phyloP scores from a whole-genome alignment of 108 stramenopile genomes.

The Cylindrotheca closterium region DNA sequence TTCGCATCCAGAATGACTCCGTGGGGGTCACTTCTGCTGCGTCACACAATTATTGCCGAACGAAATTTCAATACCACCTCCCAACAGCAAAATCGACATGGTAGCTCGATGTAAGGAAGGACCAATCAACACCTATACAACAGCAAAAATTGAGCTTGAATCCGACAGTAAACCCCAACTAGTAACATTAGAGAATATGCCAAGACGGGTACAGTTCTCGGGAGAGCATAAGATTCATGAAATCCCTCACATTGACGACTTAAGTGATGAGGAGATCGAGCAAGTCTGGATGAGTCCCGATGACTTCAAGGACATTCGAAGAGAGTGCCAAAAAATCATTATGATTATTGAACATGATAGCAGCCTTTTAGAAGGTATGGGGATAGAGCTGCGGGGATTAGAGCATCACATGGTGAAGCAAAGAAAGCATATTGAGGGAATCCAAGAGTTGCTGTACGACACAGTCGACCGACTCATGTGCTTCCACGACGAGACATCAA shows the following conservation, averaged over 20 bases:
- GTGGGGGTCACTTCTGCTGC: too few relatives aligned
- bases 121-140: too few relatives aligned
- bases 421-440: background rate
- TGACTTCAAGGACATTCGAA: background rate
- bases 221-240: slow-evolving; percentile 10
- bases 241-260: slow-evolving; percentile 20
- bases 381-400: slow-evolving; percentile 1
- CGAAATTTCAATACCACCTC: too few relatives aligned
- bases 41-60: too few relatives aligned
- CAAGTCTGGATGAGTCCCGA: slow-evolving; percentile 11
- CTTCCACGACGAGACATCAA: background rate
- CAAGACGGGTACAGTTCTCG: too few relatives aligned
- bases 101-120: too few relatives aligned
- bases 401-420: slow-evolving; percentile 3
- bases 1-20: too few relatives aligned
- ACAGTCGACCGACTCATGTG: slow-evolving; percentile 1
- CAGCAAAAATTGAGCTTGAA: too few relatives aligned
- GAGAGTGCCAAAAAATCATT: slow-evolving; percentile 3
- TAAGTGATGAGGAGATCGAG: slow-evolving; percentile 4
- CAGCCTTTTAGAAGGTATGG: background rate
- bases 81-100: too few relatives aligned
- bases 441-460: slow-evolving; percentile 5
- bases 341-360: slow-evolving; percentile 4
- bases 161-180: too few relatives aligned
- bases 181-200: too few relatives aligned